These are phyloP conservation scores for Setaria italica DNA, from an alignment of 202 grass and related monocot genomes.

Conservation along the genomic window DNA sequence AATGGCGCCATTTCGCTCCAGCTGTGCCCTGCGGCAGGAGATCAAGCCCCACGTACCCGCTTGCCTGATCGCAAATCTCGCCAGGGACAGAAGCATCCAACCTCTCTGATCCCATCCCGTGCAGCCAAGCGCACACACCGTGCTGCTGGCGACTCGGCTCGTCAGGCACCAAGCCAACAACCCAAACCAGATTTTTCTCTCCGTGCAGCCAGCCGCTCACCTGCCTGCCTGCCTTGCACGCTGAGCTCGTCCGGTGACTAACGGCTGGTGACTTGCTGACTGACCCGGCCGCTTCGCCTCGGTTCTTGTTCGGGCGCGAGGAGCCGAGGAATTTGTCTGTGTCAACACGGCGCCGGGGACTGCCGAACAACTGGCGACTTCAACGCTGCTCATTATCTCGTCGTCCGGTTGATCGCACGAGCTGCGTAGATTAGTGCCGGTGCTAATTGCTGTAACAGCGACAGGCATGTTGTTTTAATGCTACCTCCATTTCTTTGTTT, in stretches of 20 bases:
- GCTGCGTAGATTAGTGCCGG: not conserved
- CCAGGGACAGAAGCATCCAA: slow-evolving; percentile 36
- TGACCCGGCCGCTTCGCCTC: not conserved
- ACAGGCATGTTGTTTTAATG: not conserved
- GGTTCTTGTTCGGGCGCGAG: not conserved
- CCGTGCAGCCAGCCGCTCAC: too few relatives aligned
- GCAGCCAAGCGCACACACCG: not conserved
- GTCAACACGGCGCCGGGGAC: slow-evolving; percentile 12
- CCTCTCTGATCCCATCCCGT: slow-evolving; percentile 10
- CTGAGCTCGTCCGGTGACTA: not conserved
- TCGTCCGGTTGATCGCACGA: not conserved
- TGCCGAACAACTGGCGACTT: slow-evolving; percentile 41
- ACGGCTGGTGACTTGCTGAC: not conserved
- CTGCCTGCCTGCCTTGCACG: not conserved
- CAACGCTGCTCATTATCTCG: not conserved
- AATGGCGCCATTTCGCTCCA: slow-evolving; percentile 24
- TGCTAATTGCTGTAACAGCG: slow-evolving; percentile 21
- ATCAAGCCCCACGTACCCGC: not conserved
- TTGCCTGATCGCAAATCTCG: slow-evolving; percentile 3
- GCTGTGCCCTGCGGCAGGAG: not conserved
- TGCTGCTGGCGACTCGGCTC: not conserved
- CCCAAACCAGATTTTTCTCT: not conserved
- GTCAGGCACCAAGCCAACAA: not conserved
- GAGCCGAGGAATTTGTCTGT: not conserved
- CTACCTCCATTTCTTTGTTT: not conserved